Conservation (phyloP, 2,329 filamentous ascomycete species). For the Ceratocystis colombiana region DNA sequence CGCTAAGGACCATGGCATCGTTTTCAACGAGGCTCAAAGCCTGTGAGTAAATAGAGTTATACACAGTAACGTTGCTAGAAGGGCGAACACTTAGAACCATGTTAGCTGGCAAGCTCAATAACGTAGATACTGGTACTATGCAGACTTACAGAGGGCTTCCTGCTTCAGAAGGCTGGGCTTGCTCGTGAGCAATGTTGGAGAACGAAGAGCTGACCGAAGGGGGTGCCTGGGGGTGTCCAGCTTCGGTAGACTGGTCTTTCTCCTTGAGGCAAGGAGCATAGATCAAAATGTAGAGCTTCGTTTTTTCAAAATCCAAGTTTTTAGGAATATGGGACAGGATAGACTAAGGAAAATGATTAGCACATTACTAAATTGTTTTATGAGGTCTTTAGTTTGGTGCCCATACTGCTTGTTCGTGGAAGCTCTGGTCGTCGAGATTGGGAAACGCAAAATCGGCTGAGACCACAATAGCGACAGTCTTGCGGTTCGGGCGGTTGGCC, state of each 20-base stretch:
- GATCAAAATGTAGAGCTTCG: constrained; percentile 78
- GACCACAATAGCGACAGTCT: constrained; percentile 78
- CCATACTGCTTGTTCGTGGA: constrained; percentile 73
- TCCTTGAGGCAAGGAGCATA: constrained; percentile 75
- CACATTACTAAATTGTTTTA: background rate
- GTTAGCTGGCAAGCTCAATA: constrained; percentile 9
- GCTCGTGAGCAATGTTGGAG: constrained; percentile 69
- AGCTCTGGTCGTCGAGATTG: constrained; percentile 47
- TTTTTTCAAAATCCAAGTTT: constrained; percentile 59
- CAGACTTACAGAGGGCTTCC: constrained; percentile 47
- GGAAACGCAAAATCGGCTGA: constrained; percentile 61
- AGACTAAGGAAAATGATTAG: constrained; percentile 43
- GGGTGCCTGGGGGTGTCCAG: constrained; percentile 45
- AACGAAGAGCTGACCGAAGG: constrained; percentile 69
- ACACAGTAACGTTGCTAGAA: constrained; percentile 49
- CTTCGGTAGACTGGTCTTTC: constrained; percentile 41
- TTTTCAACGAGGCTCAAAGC: constrained; percentile 71
- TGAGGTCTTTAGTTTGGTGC: constrained; percentile 25
- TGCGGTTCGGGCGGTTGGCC: constrained; percentile 37
- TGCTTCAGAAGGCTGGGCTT: constrained; percentile 55
- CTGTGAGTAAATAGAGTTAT: constrained; percentile 71
- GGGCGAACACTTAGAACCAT: constrained; percentile 36
- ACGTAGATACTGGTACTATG: constrained; percentile 1
- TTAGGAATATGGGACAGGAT: constrained; percentile 82
- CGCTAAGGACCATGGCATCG: constrained; percentile 78